Percentiles rank a stretch among this genome's conserved stretches.
Conservation (phyloP, 2,329 filamentous ascomycete species). For the Ophiosphaerella herpotricha region DNA sequence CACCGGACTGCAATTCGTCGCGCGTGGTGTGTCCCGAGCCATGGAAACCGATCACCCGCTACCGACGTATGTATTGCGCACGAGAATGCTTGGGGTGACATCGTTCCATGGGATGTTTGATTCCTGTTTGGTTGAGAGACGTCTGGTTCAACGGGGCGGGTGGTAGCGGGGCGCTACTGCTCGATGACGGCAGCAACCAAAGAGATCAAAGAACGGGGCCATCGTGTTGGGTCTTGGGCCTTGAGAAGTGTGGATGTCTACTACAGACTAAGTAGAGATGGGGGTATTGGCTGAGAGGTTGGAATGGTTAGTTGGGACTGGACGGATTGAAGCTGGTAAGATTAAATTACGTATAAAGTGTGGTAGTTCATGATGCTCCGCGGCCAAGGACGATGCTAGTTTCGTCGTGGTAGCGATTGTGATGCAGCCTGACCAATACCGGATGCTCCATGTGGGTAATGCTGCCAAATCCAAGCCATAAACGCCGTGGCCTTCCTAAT, state of each 20-base stretch:
- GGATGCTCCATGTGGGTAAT: slow-evolving; percentile 17
- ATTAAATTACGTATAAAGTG: not conserved
- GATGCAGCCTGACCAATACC: slow-evolving; percentile 16
- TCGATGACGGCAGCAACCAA: not conserved
- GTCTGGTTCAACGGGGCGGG: not conserved
- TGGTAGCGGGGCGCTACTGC: slow-evolving; percentile 1
- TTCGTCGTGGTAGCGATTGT: slow-evolving; percentile 19
- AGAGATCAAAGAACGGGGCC: not conserved
- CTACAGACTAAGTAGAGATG: not conserved
- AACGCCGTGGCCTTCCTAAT: slow-evolving; percentile 15
- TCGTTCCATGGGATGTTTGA: no score
- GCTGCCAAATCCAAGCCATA: slow-evolving; percentile 14
- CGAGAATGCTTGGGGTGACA: no score
- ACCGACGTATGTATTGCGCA: no score
- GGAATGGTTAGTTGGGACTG: not conserved
- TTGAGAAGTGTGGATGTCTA: no score
- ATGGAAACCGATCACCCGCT: no score
- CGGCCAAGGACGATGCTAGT: not conserved
- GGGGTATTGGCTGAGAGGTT: not conserved
- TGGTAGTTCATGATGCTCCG: not conserved
- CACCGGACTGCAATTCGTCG: no score
- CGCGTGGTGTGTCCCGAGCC: no score
- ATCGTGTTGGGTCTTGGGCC: not conserved
- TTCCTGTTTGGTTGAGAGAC: no score
- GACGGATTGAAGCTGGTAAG: not conserved